Percentiles rank a stretch among this genome's conserved stretches.
Conservation (phyloP, 1,139 yeast genomes). For the Wickerhamomyces sp. region DNA sequence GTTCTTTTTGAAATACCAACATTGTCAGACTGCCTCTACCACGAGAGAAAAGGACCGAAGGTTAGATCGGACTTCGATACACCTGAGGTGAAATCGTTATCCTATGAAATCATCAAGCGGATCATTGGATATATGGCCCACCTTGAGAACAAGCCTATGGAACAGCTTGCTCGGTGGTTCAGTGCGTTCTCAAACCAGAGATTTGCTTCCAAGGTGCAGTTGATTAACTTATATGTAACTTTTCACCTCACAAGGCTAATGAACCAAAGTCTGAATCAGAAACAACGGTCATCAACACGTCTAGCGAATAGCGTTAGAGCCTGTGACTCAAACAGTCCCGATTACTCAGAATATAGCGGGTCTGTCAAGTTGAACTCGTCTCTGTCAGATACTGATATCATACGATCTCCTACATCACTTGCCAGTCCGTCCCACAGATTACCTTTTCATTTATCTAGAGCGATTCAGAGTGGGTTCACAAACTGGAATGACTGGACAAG, state of each 20-base stretch:
- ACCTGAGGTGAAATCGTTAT: conserved; percentile 48
- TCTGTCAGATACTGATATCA: conserved; percentile 5
- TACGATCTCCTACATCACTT: conserved; percentile 9
- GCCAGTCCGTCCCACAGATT: conserved; percentile 3
- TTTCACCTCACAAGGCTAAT: conserved; percentile 46
- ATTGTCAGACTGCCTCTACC: conserved; percentile 41
- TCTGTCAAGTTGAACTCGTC: conserved; percentile 18
- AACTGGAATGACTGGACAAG: conserved; percentile 14
- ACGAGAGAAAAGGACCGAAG: conserved; percentile 16
- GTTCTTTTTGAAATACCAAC: conserved; percentile 62
- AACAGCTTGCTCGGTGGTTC: conserved; percentile 55
- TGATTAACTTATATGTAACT: conserved; percentile 58
- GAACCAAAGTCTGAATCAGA: conserved; percentile 16
- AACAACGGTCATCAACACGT: too few relatives aligned
- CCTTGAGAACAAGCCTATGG: conserved; percentile 35
- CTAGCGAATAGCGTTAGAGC: neutral
- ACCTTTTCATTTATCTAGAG: conserved; percentile 11
- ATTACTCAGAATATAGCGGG: conserved; percentile 9
- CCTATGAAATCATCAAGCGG: conserved; percentile 63
- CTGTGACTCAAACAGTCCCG: conserved; percentile 3
- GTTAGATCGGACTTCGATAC: conserved; percentile 28
- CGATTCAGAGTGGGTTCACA: conserved; percentile 13
- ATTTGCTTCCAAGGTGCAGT: conserved; percentile 47
- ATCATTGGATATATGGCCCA: conserved; percentile 62
- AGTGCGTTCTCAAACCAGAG: conserved; percentile 36